Percentiles rank a stretch among this genome's conserved stretches.
phyloP scores from a whole-genome alignment of 148 eudicot genomes.

The Dianthus caryophyllus region DNA sequence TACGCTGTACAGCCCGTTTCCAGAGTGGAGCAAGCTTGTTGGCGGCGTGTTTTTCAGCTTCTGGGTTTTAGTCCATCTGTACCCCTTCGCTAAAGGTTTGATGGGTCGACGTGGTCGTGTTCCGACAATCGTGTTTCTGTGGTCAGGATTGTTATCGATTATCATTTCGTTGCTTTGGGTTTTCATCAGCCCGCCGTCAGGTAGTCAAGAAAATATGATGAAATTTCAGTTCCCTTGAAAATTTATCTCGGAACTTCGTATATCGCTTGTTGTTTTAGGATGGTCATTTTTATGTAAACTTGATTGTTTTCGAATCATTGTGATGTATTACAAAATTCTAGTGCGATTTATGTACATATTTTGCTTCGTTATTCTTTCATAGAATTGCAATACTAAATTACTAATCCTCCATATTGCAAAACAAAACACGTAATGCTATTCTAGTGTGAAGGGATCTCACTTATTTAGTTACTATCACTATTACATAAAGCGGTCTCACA shows the following conservation, averaged over 20 bases:
- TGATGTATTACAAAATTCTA: no score
- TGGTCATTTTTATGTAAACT: neutral
- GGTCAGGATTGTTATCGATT: conserved; percentile 80
- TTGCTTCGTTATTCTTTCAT: no score
- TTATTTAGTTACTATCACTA: no score
- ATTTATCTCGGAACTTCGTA: conserved; percentile 20
- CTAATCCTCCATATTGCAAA: no score
- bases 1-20: conserved; percentile 88
- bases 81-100: conserved; percentile 90
- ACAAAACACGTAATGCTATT: no score
- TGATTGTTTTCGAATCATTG: neutral
- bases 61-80: conserved; percentile 92
- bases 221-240: conserved; percentile 52
- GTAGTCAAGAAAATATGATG: conserved; percentile 35
- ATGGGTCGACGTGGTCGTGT: conserved; percentile 85
- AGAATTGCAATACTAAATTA: no score
- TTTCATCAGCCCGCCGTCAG: conserved; percentile 74
- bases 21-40: conserved; percentile 91
- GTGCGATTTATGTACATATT: no score
- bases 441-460: no score
- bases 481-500: no score
- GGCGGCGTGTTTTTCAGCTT: conserved; percentile 98
- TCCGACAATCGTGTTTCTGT: conserved; percentile 75
- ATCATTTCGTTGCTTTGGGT: conserved; percentile 72
- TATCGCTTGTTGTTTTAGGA: conserved; percentile 10